These are phyloP conservation scores for Ascoidea rubescens DNA, from an alignment of 805 yeast species.

Conservation along the genomic window DNA sequence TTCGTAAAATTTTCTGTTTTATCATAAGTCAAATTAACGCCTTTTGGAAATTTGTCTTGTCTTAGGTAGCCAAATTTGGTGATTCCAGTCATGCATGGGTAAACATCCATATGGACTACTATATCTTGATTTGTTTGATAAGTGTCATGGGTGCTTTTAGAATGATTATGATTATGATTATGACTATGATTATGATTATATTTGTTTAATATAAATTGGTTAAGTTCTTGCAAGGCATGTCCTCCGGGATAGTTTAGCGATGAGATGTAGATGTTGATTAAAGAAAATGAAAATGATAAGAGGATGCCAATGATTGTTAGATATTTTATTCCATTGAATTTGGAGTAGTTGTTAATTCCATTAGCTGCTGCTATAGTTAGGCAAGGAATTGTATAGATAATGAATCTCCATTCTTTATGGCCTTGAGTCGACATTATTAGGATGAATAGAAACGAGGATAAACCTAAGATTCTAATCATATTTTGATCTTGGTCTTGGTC, in stretches of 20 bases:
- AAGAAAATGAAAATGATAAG: conserved; percentile 25
- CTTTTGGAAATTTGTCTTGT: conserved; percentile 11
- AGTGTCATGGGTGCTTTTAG: background rate
- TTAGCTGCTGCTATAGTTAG: conserved; percentile 50
- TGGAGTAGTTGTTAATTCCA: conserved; percentile 29
- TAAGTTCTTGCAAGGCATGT: conserved; percentile 42
- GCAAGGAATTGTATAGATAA: conserved; percentile 62
- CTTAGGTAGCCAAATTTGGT: conserved; percentile 59
- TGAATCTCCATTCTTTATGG: conserved; percentile 91
- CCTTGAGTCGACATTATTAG: conserved; percentile 62
- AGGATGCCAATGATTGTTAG: conserved; percentile 14
- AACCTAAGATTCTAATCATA: conserved; percentile 28
- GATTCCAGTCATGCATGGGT: conserved; percentile 81
- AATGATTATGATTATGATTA: conserved; percentile 7
- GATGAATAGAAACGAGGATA: conserved; percentile 43
- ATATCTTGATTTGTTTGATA: conserved; percentile 13
- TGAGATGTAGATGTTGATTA: conserved; percentile 46
- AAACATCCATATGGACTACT: conserved; percentile 61
- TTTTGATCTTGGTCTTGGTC: background rate
- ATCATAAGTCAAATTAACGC: conserved; percentile 41
- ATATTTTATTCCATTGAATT: conserved; percentile 6
- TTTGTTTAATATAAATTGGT: conserved; percentile 22
- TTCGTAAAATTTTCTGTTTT: conserved; percentile 45
- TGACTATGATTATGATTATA: conserved; percentile 6
- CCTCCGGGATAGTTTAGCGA: conserved; percentile 87